Conservation (phyloP, 2,329 filamentous ascomycete genomes). For the Gremmenia infestans region DNA sequence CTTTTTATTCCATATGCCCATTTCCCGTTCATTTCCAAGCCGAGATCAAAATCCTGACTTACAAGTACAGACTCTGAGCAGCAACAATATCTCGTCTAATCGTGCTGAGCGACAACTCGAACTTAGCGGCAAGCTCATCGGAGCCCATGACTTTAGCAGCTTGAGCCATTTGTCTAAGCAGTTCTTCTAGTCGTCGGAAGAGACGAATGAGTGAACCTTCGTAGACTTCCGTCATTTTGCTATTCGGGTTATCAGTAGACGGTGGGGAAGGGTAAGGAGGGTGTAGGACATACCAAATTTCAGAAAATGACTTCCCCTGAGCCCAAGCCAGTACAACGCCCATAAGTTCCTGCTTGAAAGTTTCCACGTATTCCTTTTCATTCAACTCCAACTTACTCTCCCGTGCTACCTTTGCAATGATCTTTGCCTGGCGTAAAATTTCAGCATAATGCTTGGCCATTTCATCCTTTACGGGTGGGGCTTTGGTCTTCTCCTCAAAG, state of each 20-base stretch:
- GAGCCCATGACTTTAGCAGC: constrained; percentile 98
- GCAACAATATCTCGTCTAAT: constrained; percentile 92
- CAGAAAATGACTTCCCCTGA: constrained; percentile 80
- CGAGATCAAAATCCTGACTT: constrained; percentile 29
- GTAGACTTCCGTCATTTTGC: constrained; percentile 99
- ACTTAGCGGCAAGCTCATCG: constrained; percentile 87
- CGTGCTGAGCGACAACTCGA: constrained; percentile 79
- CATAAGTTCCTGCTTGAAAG: constrained; percentile 94
- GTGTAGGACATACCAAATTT: constrained; percentile 75
- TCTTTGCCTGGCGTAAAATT: constrained; percentile 79
- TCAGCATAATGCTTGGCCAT: constrained; percentile 80
- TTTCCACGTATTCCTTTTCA: constrained; percentile 86
- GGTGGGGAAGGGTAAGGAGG: constrained; percentile 3
- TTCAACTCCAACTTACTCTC: constrained; percentile 94
- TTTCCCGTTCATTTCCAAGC: not conserved
- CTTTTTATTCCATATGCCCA: constrained; percentile 1
- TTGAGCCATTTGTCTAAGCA: constrained; percentile 91
- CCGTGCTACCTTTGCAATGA: constrained; percentile 87
- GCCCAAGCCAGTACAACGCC: constrained; percentile 93
- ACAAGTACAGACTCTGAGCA: constrained; percentile 88
- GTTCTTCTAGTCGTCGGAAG: constrained; percentile 91
- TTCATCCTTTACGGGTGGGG: constrained; percentile 73
- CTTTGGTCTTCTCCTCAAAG: constrained; percentile 91
- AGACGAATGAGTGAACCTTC: constrained; percentile 94
- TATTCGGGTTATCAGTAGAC: constrained; percentile 35